Percentiles rank a stretch among this genome's conserved stretches.
Evolutionary conservation across 2,329 filamentous ascomycete genomes (phyloP).

Genomic region (Orbilia quercus): DNA sequence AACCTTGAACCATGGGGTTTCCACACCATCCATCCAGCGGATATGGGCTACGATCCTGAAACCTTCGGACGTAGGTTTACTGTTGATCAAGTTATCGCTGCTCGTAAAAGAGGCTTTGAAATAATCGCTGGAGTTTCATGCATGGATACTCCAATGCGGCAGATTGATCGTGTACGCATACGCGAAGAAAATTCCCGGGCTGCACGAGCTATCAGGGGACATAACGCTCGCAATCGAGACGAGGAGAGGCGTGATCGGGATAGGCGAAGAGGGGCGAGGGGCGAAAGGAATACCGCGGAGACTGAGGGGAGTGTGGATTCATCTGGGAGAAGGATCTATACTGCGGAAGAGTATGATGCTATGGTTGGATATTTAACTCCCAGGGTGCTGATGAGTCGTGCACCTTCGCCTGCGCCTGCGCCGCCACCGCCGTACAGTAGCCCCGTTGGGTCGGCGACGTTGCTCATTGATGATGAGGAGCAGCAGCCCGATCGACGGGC

Average conservation of each 20-base stretch:
- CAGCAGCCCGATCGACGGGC: neutral
- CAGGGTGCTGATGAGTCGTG: neutral
- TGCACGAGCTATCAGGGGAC: too few species aligned
- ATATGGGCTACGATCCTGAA: constrained; percentile 18
- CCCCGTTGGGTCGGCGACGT: neutral
- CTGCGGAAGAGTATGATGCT: neutral
- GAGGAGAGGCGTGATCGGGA: too few species aligned
- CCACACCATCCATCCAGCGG: constrained; percentile 16
- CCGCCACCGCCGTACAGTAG: constrained; percentile 19
- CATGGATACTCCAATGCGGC: neutral
- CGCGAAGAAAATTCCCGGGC: too few species aligned
- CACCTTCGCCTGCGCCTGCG: constrained; percentile 11
- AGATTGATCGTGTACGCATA: neutral
- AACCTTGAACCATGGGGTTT: constrained; percentile 1
- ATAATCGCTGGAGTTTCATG: neutral
- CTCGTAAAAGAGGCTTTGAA: neutral
- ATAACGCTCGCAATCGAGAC: too few species aligned
- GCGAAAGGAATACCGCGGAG: too few species aligned
- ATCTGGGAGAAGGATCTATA: neutral
- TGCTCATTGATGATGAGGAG: neutral
- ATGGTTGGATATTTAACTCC: constrained; percentile 4
- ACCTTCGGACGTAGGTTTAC: constrained; percentile 12
- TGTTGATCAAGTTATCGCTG: neutral
- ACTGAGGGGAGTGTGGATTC: neutral
- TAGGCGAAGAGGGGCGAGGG: too few species aligned